These are phyloP conservation scores for Citrullus amarus DNA, from an alignment of 306 rosid species.

Conservation along the genomic window DNA sequence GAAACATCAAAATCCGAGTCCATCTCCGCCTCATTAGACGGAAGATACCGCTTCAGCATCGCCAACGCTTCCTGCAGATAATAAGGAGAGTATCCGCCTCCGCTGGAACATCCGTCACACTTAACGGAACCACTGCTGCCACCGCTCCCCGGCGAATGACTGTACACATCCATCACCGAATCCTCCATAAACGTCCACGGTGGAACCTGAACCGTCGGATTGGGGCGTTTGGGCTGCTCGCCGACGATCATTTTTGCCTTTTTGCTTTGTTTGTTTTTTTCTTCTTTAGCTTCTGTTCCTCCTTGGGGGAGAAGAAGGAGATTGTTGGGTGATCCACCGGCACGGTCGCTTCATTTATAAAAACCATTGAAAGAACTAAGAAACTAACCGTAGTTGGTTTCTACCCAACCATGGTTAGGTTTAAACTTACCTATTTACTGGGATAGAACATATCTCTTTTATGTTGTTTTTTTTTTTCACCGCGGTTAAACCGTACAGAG, in stretches of 20 bases:
- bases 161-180: constrained; percentile 38
- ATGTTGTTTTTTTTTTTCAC: not conserved
- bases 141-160: constrained; percentile 25
- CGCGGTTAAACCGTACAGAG: not conserved
- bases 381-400: constrained; percentile 10
- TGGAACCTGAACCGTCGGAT: constrained; percentile 62
- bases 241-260: constrained; percentile 54
- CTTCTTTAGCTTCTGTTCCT: not conserved
- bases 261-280: not conserved
- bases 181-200: constrained; percentile 58
- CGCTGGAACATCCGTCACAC: constrained; percentile 36
- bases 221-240: constrained; percentile 44
- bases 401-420: constrained; percentile 3
- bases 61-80: constrained; percentile 46
- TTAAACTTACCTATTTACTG: too few relatives aligned
- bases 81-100: constrained; percentile 45
- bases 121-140: constrained; percentile 13
- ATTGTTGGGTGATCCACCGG: not conserved
- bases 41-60: constrained; percentile 56
- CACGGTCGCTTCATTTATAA: constrained; percentile 4
- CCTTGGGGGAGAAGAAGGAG: constrained; percentile 1
- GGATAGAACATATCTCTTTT: not conserved
- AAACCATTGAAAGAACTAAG: not conserved
- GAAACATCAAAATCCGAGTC: constrained; percentile 49
- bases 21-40: constrained; percentile 33